Base-by-base conservation (phyloP, 208 protist genomes). In the Trypanosoma melophagium region DNA sequence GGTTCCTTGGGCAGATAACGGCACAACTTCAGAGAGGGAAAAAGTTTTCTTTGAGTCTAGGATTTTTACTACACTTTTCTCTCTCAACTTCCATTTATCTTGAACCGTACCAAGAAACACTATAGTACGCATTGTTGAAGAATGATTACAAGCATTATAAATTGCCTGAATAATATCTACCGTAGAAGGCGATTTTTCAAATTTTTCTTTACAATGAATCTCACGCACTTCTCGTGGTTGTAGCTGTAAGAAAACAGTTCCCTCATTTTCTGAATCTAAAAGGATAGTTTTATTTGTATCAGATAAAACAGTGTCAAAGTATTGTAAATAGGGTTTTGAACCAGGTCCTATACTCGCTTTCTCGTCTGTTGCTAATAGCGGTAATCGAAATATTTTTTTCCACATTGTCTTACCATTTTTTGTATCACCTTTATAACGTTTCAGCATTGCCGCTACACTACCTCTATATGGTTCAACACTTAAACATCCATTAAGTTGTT, bases 371-470 rank as follows among this genome's bases (percentile, higher is more conserved):
- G 9, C 8, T 47, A 17, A 47, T 47, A 17, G 10, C 10, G 42
- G 42, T 17, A 47, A 47, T n/a, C 42, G 42, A 19, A 60, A 47
- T 16, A 57, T 7, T n/a, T 38, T 57, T 47, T 31, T 60, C 55
- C 38, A 25, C 28, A 31, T 0, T 47, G 17, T 47, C 16, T 1
- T 7, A 3, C 16, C 9, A 7, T 2, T 2, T 47, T 16, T 47
- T 19, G 35, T 13, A 19, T 1, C 13, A n/a, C 3, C 3, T 40
- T 53, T 50, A 5, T 53, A 21, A 22, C n/a, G 44, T 41, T 38
- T 50, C 10, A 16, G n/a, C 59, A 64, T 53, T 21, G 3, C 28
- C 24, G 59, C 59, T 42, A 64, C 28, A 64, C 59, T 64, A 10
- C 59, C 40, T 53, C 21, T 53, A 16, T 13, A 24, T 7, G 59